These are phyloP conservation scores for Arthrobotrys sinensis DNA, from an alignment of 2,329 filamentous ascomycete species.

Conservation along the genomic window DNA sequence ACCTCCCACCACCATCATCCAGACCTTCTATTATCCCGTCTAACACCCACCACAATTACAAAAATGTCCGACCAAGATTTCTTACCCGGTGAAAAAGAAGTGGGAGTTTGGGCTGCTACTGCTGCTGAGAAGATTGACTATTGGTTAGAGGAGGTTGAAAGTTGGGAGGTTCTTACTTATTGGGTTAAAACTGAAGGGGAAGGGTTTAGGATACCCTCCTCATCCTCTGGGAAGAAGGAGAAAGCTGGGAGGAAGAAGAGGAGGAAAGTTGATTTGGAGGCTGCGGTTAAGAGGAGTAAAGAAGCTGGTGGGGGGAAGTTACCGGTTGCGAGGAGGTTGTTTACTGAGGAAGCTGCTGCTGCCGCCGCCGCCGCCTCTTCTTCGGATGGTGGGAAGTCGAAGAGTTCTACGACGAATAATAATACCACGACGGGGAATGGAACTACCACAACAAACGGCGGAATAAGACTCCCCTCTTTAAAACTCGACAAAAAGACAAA, in stretches of 20 bases:
- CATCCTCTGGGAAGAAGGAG: constrained; percentile 69
- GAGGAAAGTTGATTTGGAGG: constrained; percentile 65
- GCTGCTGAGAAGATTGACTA: constrained; percentile 80
- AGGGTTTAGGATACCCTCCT: constrained; percentile 60
- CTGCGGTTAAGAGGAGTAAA: background rate
- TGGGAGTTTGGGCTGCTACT: constrained; percentile 79
- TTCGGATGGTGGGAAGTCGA: too few species aligned
- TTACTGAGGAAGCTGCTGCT: constrained; percentile 61
- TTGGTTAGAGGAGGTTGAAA: constrained; percentile 81
- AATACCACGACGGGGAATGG: too few species aligned
- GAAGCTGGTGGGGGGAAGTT: background rate
- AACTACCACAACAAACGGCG: background rate
- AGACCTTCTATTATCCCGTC: constrained; percentile 63
- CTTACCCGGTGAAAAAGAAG: constrained; percentile 74
- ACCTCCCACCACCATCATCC: constrained; percentile 36
- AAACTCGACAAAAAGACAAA: constrained; percentile 48
- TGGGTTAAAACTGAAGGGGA: constrained; percentile 66
- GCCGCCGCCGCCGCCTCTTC: too few species aligned
- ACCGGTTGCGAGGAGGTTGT: constrained; percentile 62
- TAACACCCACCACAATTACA: constrained; percentile 63
- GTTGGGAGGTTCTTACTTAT: constrained; percentile 71
- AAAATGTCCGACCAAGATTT: constrained; percentile 63
- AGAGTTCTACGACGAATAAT: too few species aligned
- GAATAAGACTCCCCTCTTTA: constrained; percentile 45
- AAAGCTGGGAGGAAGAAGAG: constrained; percentile 72